Evolutionary conservation across 2,329 filamentous ascomycete genomes (phyloP).

Genomic region (Tolypocladium inflatum): DNA sequence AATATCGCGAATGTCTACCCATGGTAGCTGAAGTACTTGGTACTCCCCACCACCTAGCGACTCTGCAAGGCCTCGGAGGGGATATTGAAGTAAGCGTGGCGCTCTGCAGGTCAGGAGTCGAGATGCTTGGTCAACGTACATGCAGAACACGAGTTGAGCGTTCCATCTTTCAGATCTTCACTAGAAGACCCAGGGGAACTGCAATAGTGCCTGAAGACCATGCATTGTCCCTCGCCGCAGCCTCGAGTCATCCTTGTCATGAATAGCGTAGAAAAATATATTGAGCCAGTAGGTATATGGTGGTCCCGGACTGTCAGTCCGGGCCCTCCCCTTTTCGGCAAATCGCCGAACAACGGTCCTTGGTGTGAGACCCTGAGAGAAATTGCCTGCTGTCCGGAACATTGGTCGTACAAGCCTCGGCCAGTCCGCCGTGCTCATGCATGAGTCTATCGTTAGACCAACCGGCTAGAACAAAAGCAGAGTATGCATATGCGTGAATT

Average conservation of each 20-base stretch:
- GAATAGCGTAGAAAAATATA: too few species aligned
- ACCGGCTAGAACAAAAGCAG: background rate
- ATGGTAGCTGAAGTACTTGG: too few species aligned
- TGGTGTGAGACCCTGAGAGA: background rate
- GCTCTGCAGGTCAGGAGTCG: background rate
- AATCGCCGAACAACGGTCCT: background rate
- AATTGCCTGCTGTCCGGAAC: background rate
- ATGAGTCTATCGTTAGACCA: background rate
- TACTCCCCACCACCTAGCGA: background rate
- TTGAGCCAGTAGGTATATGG: too few species aligned
- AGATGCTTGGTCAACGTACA: too few species aligned
- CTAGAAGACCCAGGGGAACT: background rate
- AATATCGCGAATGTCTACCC: too few species aligned
- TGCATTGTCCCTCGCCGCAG: background rate
- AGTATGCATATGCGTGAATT: background rate
- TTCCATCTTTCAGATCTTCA: background rate
- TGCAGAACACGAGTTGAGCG: background rate
- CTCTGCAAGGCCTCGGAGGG: conserved; percentile 1
- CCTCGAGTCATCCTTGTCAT: background rate
- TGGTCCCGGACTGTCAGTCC: background rate
- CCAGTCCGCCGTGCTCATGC: background rate
- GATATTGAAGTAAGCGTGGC: background rate
- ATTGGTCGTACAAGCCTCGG: background rate
- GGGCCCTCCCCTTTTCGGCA: background rate
- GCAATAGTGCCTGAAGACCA: background rate